Conservation (phyloP, 2,329 filamentous ascomycete genomes). For the Cadophora sp. region DNA sequence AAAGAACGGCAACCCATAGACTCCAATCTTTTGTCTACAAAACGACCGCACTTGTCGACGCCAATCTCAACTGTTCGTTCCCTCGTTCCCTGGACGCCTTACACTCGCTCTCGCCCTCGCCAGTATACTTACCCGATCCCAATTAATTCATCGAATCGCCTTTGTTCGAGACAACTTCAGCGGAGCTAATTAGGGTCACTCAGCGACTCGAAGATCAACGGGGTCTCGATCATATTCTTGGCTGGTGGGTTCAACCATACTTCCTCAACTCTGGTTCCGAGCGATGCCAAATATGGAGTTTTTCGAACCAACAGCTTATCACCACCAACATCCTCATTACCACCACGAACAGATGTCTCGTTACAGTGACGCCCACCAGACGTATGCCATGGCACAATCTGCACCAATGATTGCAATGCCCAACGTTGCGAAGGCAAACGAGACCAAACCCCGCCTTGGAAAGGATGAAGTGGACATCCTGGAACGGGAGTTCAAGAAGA, state of each 20-base stretch:
- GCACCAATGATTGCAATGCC: slow-evolving; percentile 46
- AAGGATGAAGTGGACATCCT: slow-evolving; percentile 66
- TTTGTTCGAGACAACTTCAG: slow-evolving; percentile 14
- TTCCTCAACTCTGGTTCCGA: slow-evolving; percentile 24
- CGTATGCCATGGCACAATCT: slow-evolving; percentile 33
- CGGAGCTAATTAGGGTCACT: slow-evolving; percentile 1
- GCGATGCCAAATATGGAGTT: slow-evolving; percentile 40
- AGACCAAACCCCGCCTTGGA: slow-evolving; percentile 52
- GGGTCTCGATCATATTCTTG: slow-evolving; percentile 24
- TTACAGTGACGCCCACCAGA: slow-evolving; percentile 33
- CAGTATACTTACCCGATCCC: neutral
- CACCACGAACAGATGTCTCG: slow-evolving; percentile 36
- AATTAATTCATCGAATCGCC: slow-evolving; percentile 19
- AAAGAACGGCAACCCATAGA: slow-evolving; percentile 20
- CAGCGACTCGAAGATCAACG: slow-evolving; percentile 10
- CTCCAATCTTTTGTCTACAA: slow-evolving; percentile 33
- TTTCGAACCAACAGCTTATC: slow-evolving; percentile 36
- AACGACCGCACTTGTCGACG: slow-evolving; percentile 17
- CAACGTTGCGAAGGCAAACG: slow-evolving; percentile 37
- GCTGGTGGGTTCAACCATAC: slow-evolving; percentile 23
- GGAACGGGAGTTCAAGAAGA: slow-evolving; percentile 67
- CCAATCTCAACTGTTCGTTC: slow-evolving; percentile 9
- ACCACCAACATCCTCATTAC: slow-evolving; percentile 34
- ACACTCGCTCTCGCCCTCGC: slow-evolving; percentile 12
- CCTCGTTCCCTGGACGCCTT: slow-evolving; percentile 3